Conservation (phyloP, 331 rosid species). For the Quercus lobata region DNA sequence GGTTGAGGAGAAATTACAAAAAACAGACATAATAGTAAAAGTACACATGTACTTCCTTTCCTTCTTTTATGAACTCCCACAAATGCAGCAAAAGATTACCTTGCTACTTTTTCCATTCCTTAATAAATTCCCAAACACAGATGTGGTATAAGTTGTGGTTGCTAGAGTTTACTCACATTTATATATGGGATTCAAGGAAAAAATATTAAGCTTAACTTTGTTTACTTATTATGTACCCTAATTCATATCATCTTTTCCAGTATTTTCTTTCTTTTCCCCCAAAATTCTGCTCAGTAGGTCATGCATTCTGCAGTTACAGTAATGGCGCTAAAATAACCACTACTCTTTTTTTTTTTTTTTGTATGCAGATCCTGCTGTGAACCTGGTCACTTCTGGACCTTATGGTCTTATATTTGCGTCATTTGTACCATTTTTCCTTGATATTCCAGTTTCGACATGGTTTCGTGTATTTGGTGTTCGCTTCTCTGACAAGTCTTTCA, state of each 20-base stretch:
- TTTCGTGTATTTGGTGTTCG: slow-evolving; percentile 66
- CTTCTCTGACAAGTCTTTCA: slow-evolving; percentile 93
- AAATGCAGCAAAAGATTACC: no score
- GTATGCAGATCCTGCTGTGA: slow-evolving; percentile 73
- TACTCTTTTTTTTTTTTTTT: slow-evolving; percentile 7
- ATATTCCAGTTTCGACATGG: slow-evolving; percentile 91
- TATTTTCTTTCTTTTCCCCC: background rate
- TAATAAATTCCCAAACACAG: no score
- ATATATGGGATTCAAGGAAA: no score
- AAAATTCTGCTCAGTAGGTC: background rate
- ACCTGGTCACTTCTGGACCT: slow-evolving; percentile 81
- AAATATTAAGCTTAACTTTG: no score
- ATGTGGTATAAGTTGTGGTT: no score
- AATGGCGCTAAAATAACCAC: background rate
- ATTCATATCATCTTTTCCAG: background rate
- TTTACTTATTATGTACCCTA: no score
- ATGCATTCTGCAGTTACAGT: background rate
- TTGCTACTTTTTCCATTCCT: no score
- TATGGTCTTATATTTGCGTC: slow-evolving; percentile 98
- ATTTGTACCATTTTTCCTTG: slow-evolving; percentile 91
- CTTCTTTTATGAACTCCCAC: no score
- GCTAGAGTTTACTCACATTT: no score
- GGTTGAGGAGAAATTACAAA: no score
- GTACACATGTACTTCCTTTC: no score
- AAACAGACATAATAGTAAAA: no score